Evolutionary conservation across 352 stramenopile genomes (phyloP).

Genomic region (Globisporangium echinulatum): DNA sequence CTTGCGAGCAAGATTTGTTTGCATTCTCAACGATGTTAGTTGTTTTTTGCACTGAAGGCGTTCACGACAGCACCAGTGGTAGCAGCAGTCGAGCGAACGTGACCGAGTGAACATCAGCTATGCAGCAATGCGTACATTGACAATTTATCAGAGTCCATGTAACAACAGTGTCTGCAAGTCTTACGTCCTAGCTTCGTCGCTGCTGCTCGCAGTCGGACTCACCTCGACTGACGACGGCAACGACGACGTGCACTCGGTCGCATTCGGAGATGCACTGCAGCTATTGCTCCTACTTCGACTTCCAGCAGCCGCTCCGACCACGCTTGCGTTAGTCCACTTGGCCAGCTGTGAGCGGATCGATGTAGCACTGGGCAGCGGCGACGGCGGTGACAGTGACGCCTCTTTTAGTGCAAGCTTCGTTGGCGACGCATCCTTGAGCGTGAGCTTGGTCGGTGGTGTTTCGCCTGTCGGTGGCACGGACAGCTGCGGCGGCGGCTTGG

Average conservation of each 20-base stretch:
- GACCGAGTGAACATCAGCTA: too few species aligned
- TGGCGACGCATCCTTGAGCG: constrained; percentile 2
- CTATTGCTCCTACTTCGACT: background rate
- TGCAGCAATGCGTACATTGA: too few species aligned
- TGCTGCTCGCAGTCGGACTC: background rate
- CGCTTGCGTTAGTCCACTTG: background rate
- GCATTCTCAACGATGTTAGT: too few species aligned
- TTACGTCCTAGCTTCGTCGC: too few species aligned
- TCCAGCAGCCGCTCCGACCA: background rate
- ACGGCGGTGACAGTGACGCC: background rate
- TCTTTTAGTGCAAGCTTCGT: constrained; percentile 6
- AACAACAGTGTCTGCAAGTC: too few species aligned
- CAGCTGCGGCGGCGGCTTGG: background rate
- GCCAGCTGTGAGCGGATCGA: constrained; percentile 2
- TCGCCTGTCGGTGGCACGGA: constrained; percentile 4
- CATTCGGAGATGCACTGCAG: background rate
- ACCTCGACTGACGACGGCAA: background rate
- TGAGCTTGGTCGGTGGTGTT: constrained; percentile 2
- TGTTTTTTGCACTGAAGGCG: too few species aligned
- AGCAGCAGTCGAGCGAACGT: too few species aligned
- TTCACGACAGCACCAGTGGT: too few species aligned
- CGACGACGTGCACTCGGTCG: background rate
- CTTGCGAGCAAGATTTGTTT: too few species aligned
- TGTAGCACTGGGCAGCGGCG: background rate
- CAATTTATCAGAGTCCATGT: too few species aligned